phyloP scores from a whole-genome alignment of 768 basidiomycete species.

The Russula sp. region DNA sequence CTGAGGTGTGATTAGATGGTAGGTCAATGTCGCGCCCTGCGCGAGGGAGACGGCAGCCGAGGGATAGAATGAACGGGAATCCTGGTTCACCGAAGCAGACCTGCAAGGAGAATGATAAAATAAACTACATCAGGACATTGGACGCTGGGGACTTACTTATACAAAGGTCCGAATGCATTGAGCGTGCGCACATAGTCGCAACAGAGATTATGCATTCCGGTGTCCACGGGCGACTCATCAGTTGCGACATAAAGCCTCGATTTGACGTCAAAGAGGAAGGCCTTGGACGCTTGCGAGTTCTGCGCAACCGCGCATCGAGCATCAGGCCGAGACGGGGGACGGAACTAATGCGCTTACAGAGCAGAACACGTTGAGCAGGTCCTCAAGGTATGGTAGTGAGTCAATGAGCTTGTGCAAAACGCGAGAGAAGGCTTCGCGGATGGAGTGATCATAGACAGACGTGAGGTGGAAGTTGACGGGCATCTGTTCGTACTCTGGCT shows the following conservation, averaged over 20 bases:
- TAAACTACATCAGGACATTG: not conserved
- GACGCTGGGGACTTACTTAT: slow-evolving; percentile 49
- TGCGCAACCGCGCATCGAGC: slow-evolving; percentile 29
- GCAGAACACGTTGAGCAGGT: slow-evolving; percentile 80
- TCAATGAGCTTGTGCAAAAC: slow-evolving; percentile 85
- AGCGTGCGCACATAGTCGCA: slow-evolving; percentile 89
- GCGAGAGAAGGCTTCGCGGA: slow-evolving; percentile 88
- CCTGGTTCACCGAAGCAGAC: slow-evolving; percentile 23
- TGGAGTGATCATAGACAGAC: slow-evolving; percentile 86
- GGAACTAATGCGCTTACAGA: slow-evolving; percentile 40
- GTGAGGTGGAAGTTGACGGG: slow-evolving; percentile 87
- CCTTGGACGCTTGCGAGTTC: slow-evolving; percentile 92
- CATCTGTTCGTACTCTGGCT: slow-evolving; percentile 69
- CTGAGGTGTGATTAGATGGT: slow-evolving; percentile 71
- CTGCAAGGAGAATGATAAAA: slow-evolving; percentile 13
- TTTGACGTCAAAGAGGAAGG: slow-evolving; percentile 83
- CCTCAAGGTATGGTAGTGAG: slow-evolving; percentile 80
- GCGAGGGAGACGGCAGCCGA: slow-evolving; percentile 59
- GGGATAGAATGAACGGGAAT: slow-evolving; percentile 53
- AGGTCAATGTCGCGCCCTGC: slow-evolving; percentile 73
- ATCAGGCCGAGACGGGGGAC: not conserved
- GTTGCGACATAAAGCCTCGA: slow-evolving; percentile 91
- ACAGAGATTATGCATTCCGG: slow-evolving; percentile 80
- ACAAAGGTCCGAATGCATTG: slow-evolving; percentile 78
- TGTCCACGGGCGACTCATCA: slow-evolving; percentile 87